Conservation (phyloP, 345 rosid genomes). For the Stellera chamaejasme region DNA sequence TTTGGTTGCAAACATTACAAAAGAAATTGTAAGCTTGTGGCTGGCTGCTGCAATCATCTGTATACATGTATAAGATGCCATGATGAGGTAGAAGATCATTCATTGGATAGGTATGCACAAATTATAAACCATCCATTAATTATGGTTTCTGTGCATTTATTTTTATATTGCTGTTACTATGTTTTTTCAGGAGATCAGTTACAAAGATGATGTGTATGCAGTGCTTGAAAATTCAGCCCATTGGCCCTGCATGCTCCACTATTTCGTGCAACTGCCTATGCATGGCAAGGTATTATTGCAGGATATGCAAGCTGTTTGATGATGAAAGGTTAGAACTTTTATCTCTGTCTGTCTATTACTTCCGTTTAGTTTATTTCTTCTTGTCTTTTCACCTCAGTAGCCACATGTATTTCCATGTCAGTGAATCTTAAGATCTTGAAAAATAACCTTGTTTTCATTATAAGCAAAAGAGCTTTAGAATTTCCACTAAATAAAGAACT, state of each 20-base stretch:
- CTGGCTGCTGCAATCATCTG: slow-evolving; percentile 62
- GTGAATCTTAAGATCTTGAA: too few species aligned
- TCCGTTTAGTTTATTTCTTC: too few species aligned
- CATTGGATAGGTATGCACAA: slow-evolving; percentile 48
- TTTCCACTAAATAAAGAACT: too few species aligned
- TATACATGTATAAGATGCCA: slow-evolving; percentile 76
- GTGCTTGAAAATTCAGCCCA: slow-evolving; percentile 61
- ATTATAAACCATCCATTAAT: neutral
- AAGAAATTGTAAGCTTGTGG: slow-evolving; percentile 65
- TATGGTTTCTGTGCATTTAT: neutral
- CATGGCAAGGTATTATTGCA: slow-evolving; percentile 81
- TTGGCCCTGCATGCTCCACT: slow-evolving; percentile 45
- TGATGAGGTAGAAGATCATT: slow-evolving; percentile 70
- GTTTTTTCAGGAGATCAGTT: slow-evolving; percentile 41
- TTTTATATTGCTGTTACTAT: slow-evolving; percentile 7
- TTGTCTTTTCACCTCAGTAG: neutral
- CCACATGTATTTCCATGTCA: too few species aligned
- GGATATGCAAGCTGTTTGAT: slow-evolving; percentile 66
- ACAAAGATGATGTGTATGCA: slow-evolving; percentile 86
- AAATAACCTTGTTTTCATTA: too few species aligned
- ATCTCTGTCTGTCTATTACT: neutral
- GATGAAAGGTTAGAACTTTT: slow-evolving; percentile 46
- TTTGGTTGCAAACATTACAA: slow-evolving; percentile 81
- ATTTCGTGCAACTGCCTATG: slow-evolving; percentile 42
- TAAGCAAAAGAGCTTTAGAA: too few species aligned